These are phyloP conservation scores for Smittium culicis DNA, from an alignment of 371 early-diverging fungal genomes.

Conservation along the genomic window DNA sequence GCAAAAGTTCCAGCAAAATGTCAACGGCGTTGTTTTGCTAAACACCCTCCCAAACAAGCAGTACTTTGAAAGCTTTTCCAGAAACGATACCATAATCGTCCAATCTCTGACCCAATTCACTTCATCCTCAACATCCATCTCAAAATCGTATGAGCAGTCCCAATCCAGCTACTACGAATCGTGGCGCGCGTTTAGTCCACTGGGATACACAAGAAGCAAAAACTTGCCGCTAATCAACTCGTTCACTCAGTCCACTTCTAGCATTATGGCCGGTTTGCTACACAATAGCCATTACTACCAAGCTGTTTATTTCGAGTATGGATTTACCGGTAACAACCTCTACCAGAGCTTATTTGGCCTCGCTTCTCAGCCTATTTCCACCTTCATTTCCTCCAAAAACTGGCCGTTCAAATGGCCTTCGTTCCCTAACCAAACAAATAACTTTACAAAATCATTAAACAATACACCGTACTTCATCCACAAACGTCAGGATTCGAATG, in stretches of 20 bases:
- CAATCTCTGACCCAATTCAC: constrained; percentile 25
- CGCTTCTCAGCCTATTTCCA: constrained; percentile 17
- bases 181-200: constrained; percentile 27
- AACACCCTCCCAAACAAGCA: constrained; percentile 32
- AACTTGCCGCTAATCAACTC: constrained; percentile 22
- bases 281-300: constrained; percentile 32
- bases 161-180: constrained; percentile 17
- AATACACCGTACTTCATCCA: too few species aligned
- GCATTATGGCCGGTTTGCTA: constrained; percentile 22
- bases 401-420: constrained; percentile 35
- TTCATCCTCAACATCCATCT: constrained; percentile 14
- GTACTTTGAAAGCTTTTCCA: constrained; percentile 28
- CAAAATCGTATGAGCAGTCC: constrained; percentile 14
- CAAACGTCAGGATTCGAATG: constrained; percentile 1
- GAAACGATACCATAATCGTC: constrained; percentile 28
- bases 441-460: too few species aligned
- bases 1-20: constrained; percentile 25
- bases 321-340: constrained; percentile 22
- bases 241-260: constrained; percentile 17
- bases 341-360: constrained; percentile 25
- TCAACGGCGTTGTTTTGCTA: constrained; percentile 27
- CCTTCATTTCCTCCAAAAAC: constrained; percentile 23
- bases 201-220: constrained; percentile 25
- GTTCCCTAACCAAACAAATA: constrained; percentile 16
- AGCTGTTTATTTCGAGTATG: constrained; percentile 32